Evolutionary conservation across 192 early-diverging fungal species (phyloP).

Genomic region (Backusella westeae): DNA sequence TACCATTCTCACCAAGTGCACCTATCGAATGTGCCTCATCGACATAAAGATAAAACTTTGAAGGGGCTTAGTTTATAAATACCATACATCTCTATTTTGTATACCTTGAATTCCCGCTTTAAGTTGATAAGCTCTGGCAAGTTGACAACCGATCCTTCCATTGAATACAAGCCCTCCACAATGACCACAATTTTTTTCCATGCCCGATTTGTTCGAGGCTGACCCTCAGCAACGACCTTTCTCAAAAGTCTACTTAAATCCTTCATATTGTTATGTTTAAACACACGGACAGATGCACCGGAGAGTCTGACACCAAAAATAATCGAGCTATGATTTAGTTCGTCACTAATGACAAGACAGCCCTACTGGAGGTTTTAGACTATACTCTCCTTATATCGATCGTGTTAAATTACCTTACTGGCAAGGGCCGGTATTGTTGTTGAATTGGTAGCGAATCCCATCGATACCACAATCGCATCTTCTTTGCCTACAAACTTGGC

Average conservation of each 20-base stretch:
- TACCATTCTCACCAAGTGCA: constrained; percentile 83
- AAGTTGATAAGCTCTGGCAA: constrained; percentile 80
- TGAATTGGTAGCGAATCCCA: constrained; percentile 93
- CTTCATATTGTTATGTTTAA: constrained; percentile 79
- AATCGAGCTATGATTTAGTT: constrained; percentile 86
- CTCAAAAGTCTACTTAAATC: constrained; percentile 74
- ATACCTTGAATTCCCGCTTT: constrained; percentile 73
- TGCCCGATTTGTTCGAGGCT: constrained; percentile 86
- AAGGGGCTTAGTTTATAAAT: not conserved
- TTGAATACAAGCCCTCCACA: constrained; percentile 89
- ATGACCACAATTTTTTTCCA: constrained; percentile 95
- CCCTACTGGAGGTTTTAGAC: constrained; percentile 44
- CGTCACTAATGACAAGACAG: constrained; percentile 82
- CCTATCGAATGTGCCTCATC: constrained; percentile 94
- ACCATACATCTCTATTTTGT: not conserved
- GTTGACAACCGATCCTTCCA: constrained; percentile 85
- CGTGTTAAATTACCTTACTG: constrained; percentile 12
- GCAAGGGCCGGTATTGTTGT: constrained; percentile 84
- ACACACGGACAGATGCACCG: constrained; percentile 78
- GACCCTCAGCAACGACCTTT: constrained; percentile 79
- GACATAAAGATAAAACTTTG: constrained; percentile 81
- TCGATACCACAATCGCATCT: constrained; percentile 77
- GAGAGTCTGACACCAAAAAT: constrained; percentile 82
- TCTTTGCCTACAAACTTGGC: constrained; percentile 83
- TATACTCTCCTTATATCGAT: not conserved